These are phyloP conservation scores for Pythium insidiosum DNA, from an alignment of 352 stramenopile species.

Conservation along the genomic window DNA sequence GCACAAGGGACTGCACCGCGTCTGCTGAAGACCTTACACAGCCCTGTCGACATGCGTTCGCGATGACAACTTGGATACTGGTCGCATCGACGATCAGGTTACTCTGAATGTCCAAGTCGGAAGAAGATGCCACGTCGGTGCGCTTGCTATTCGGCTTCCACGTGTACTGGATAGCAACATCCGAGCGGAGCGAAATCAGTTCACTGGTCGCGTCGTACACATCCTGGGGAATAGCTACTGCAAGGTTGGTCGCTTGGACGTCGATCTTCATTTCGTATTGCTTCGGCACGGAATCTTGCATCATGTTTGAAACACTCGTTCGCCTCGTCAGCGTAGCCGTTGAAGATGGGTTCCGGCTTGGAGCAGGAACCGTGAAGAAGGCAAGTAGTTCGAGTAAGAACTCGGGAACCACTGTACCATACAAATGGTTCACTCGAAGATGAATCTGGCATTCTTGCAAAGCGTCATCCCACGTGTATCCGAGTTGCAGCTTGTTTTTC, in stretches of 20 bases:
- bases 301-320: too few relatives aligned
- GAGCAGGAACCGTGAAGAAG: conserved; percentile 41
- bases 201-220: conserved; percentile 27
- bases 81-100: conserved; percentile 49
- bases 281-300: too few relatives aligned
- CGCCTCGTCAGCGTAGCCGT: background rate
- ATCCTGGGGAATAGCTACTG: conserved; percentile 48
- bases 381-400: conserved; percentile 27
- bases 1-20: conserved; percentile 33
- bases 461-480: conserved; percentile 50
- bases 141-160: conserved; percentile 25
- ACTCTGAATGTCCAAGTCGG: conserved; percentile 64
- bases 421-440: conserved; percentile 36
- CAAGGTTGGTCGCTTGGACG: conserved; percentile 34
- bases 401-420: conserved; percentile 46
- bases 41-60: conserved; percentile 57
- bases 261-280: conserved; percentile 38
- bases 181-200: conserved; percentile 39
- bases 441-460: conserved; percentile 36
- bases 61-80: conserved; percentile 52
- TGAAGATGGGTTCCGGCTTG: background rate
- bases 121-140: conserved; percentile 6
- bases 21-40: conserved; percentile 21
- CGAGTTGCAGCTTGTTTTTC: too few relatives aligned
- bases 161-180: conserved; percentile 46